Percentiles rank a stretch among this genome's conserved stretches.
Conservation (phyloP, 1,284 basidiomycete genomes). For the Apiotrichum siamense region DNA sequence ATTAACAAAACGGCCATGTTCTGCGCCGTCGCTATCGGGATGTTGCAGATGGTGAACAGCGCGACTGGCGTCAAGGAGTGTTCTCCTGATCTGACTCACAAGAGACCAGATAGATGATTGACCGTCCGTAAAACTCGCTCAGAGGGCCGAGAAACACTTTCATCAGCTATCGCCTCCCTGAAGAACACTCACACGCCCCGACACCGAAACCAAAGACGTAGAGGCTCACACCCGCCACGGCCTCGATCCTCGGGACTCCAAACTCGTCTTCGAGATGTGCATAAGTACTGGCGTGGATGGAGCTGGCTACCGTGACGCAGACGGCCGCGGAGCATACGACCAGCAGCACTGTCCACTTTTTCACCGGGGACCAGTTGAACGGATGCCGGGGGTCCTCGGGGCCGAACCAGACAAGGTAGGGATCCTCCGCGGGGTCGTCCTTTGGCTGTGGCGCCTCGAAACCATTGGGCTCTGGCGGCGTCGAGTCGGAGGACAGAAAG, state of each 20-base stretch:
- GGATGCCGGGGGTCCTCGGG: not conserved
- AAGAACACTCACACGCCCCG: not conserved
- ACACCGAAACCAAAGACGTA: not conserved
- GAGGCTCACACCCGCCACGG: not conserved
- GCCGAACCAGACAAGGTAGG: not conserved
- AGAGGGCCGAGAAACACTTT: not conserved
- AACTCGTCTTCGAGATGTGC: not conserved
- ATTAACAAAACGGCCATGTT: not conserved
- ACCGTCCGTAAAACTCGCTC: not conserved
- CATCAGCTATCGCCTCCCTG: not conserved
- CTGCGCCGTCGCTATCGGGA: not conserved
- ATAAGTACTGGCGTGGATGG: not conserved
- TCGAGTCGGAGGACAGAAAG: no score
- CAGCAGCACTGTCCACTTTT: not conserved
- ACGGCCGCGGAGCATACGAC: not conserved
- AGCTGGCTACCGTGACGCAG: not conserved
- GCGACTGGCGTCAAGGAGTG: not conserved
- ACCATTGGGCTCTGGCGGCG: no score
- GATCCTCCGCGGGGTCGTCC: not conserved
- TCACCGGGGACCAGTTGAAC: not conserved
- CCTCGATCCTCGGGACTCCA: not conserved
- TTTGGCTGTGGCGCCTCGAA: no score
- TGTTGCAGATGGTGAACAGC: not conserved
- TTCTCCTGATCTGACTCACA: not conserved
- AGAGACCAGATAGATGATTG: not conserved